Percentiles rank a stretch among this genome's conserved stretches.
phyloP scores from a whole-genome alignment of 2,329 filamentous ascomycete species.

The Fusarium floridanum region DNA sequence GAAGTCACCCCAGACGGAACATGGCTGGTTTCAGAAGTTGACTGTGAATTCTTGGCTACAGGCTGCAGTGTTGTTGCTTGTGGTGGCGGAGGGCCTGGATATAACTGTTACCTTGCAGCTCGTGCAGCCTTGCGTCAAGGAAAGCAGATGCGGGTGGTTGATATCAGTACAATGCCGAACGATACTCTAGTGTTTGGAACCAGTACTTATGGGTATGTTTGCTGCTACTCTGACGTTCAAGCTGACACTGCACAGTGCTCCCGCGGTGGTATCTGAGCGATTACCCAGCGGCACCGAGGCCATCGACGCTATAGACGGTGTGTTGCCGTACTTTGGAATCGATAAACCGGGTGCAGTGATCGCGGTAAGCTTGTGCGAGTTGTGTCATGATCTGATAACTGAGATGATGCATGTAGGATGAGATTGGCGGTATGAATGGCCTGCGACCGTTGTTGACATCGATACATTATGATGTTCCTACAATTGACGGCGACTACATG shows the following conservation, averaged over 20 bases:
- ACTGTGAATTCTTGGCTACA: slow-evolving; percentile 8
- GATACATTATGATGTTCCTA: background rate
- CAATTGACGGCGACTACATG: slow-evolving; percentile 10
- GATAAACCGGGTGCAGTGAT: background rate
- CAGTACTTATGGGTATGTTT: background rate
- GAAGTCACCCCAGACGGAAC: background rate
- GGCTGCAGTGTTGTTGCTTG: slow-evolving; percentile 1
- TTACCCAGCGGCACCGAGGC: background rate
- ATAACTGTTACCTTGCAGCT: background rate
- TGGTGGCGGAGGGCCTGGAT: slow-evolving; percentile 2
- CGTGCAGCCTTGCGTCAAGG: background rate
- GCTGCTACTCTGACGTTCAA: background rate
- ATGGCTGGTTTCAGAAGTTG: background rate
- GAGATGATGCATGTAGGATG: background rate
- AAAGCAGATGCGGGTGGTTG: background rate
- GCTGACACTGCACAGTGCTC: background rate
- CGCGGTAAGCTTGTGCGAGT: background rate
- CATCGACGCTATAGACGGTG: background rate
- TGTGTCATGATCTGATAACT: background rate
- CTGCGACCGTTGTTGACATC: background rate
- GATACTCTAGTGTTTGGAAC: background rate
- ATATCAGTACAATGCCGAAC: background rate
- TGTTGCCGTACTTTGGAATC: background rate
- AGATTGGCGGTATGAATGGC: background rate
- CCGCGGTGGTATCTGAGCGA: background rate